Evolutionary conservation across 192 early-diverging fungal genomes (phyloP).

Genomic region (Funneliformis geosporum): DNA sequence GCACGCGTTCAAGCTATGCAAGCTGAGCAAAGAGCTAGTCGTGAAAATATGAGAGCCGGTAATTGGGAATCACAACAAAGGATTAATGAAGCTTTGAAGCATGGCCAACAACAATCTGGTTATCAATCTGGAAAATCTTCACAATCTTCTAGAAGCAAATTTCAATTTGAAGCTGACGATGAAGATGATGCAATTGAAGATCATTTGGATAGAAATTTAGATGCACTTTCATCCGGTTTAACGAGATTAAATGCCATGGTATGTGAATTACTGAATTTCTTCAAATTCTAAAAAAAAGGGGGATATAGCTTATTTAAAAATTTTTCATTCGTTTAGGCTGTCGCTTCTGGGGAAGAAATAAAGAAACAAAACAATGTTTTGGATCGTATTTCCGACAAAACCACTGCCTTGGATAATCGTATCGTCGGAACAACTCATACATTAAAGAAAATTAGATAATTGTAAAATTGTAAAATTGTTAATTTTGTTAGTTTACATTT

Average conservation of each 20-base stretch:
- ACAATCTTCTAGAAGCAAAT: slow-evolving; percentile 46
- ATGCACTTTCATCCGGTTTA: slow-evolving; percentile 32
- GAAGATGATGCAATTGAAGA: slow-evolving; percentile 69
- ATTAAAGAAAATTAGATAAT: slow-evolving; percentile 31
- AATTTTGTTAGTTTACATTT: no score
- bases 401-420: neutral
- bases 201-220: slow-evolving; percentile 70
- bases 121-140: slow-evolving; percentile 48
- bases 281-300: neutral
- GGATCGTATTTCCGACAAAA: slow-evolving; percentile 8
- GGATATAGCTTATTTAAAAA: neutral
- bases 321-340: slow-evolving; percentile 10
- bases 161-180: slow-evolving; percentile 66
- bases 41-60: slow-evolving; percentile 55
- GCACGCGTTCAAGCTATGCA: slow-evolving; percentile 52
- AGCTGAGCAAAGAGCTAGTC: slow-evolving; percentile 49
- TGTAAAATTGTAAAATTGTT: no score
- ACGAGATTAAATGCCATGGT: slow-evolving; percentile 28
- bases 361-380: slow-evolving; percentile 9
- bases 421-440: slow-evolving; percentile 7
- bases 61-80: slow-evolving; percentile 63
- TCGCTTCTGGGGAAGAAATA: slow-evolving; percentile 19
- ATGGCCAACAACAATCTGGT: neutral
- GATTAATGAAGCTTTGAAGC: slow-evolving; percentile 47
- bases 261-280: neutral